Conservation (phyloP, 2,329 filamentous ascomycete species). For the Emergomyces pasteurianus region DNA sequence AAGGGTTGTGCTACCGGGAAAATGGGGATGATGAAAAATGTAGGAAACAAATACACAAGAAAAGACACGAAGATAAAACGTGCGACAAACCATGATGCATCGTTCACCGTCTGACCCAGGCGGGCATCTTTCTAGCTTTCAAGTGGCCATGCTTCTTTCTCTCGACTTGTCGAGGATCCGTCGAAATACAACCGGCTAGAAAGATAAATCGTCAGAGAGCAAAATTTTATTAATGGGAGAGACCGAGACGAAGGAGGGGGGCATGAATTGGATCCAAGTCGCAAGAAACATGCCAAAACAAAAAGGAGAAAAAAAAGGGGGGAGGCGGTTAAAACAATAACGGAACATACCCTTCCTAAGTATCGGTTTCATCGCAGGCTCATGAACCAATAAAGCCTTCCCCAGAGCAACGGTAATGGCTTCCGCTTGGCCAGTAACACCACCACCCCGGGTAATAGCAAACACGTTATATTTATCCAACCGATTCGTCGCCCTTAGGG, state of each 20-base stretch:
- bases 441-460: constrained; percentile 72
- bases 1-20: not conserved
- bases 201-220: not conserved
- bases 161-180: constrained; percentile 84
- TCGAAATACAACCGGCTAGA: constrained; percentile 79
- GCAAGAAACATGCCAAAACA: not conserved
- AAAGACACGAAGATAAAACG: not conserved
- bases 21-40: not conserved
- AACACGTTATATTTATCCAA: constrained; percentile 97
- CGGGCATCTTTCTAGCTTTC: constrained; percentile 95
- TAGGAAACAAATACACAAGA: constrained; percentile 1
- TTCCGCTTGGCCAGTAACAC: constrained; percentile 90
- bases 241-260: too few relatives aligned
- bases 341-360: constrained; percentile 68
- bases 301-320: too few relatives aligned
- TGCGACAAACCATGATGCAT: constrained; percentile 4
- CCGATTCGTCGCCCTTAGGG: constrained; percentile 67
- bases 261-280: too few relatives aligned
- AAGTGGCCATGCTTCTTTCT: constrained; percentile 94
- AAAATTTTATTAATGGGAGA: constrained; percentile 3
- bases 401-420: constrained; percentile 82
- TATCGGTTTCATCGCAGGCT: constrained; percentile 79
- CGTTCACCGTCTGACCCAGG: constrained; percentile 78
- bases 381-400: constrained; percentile 78
- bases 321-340: too few relatives aligned